These are phyloP conservation scores for Smallanthus sonchifolius DNA, from an alignment of 129 eudicot species.

Conservation along the genomic window DNA sequence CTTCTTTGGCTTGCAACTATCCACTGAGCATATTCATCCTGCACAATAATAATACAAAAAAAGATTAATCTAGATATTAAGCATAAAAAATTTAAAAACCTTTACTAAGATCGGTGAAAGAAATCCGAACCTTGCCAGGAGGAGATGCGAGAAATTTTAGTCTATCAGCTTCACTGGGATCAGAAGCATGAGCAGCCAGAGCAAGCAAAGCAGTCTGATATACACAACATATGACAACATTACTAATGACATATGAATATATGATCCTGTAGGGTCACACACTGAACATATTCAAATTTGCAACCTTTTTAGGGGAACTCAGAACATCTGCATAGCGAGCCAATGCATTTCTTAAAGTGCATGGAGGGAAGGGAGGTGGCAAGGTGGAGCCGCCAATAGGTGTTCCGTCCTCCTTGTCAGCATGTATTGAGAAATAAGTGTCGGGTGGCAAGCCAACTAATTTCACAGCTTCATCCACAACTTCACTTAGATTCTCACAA, in stretches of 20 bases:
- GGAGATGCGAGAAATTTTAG: conserved; percentile 79
- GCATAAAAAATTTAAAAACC: not conserved
- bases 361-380: conserved; percentile 86
- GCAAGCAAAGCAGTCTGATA: conserved; percentile 42
- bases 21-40: conserved; percentile 97
- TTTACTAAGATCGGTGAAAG: not conserved
- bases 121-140: conserved; percentile 66
- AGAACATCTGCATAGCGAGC: conserved; percentile 78
- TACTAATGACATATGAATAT: not conserved
- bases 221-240: not conserved
- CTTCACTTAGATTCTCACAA: conserved; percentile 69
- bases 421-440: conserved; percentile 66
- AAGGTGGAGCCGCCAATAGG: conserved; percentile 63
- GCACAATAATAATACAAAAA: not conserved
- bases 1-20: conserved; percentile 76
- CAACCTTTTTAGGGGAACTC: conserved; percentile 56
- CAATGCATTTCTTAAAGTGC: conserved; percentile 68
- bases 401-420: conserved; percentile 70
- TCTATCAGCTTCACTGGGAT: conserved; percentile 71
- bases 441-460: conserved; percentile 44
- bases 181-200: conserved; percentile 80
- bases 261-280: not conserved
- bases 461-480: conserved; percentile 73
- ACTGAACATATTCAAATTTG: not conserved
- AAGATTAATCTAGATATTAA: not conserved